phyloP scores from a whole-genome alignment of 2,329 filamentous ascomycete species.

The Thielaviopsis punctulata region DNA sequence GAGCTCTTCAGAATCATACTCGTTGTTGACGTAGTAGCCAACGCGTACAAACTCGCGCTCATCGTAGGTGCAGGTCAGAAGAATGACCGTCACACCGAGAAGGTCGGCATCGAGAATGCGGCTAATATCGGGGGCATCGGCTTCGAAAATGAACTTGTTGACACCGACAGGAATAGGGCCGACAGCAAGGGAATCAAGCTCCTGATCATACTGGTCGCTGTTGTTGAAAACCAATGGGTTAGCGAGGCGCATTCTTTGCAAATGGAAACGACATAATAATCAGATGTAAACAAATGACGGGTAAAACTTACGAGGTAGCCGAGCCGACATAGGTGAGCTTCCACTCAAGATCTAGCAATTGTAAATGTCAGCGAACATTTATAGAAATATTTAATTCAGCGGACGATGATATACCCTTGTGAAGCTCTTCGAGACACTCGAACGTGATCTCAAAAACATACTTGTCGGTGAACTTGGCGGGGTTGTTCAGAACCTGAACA shows the following conservation, averaged over 20 bases:
- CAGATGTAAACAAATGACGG: conserved; percentile 6
- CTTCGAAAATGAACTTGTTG: conserved; percentile 98
- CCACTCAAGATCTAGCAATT: conserved; percentile 74
- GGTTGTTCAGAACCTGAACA: conserved; percentile 94
- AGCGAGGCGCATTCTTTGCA: conserved; percentile 12
- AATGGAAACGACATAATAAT: conserved; percentile 13
- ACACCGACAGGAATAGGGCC: conserved; percentile 94
- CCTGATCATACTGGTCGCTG: conserved; percentile 92
- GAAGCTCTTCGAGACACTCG: conserved; percentile 84
- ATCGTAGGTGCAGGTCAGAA: conserved; percentile 92
- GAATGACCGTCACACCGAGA: conserved; percentile 88
- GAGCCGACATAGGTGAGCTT: conserved; percentile 98
- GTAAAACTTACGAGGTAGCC: conserved; percentile 65
- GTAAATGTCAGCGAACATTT: not conserved
- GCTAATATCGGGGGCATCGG: conserved; percentile 74
- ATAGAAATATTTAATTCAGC: not conserved
- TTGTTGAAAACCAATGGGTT: not conserved
- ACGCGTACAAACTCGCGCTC: conserved; percentile 93
- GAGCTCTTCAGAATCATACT: conserved; percentile 86
- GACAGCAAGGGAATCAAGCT: conserved; percentile 90
- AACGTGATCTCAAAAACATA: conserved; percentile 99
- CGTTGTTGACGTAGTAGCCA: conserved; percentile 99
- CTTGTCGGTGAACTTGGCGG: conserved; percentile 76
- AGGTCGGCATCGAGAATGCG: conserved; percentile 92
- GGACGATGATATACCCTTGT: conserved; percentile 50